Evolutionary conservation across 2,329 filamentous ascomycete species (phyloP), one percentile per base, ranked within the genome.

Genomic region (Leptographium wingfieldii): DNA sequence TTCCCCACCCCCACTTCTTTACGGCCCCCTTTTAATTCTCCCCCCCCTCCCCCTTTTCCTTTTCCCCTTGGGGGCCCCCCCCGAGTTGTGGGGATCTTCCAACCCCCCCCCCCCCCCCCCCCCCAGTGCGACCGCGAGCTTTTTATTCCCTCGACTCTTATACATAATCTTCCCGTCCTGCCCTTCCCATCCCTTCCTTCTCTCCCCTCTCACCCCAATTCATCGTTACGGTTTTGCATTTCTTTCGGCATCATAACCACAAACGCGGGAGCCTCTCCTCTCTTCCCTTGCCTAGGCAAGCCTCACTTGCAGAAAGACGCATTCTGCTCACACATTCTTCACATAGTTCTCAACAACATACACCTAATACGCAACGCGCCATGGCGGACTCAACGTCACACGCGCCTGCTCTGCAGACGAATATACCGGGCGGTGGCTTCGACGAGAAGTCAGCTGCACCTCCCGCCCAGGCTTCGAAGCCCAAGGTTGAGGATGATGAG

Each of bases 341-440:
- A 51, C 25, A 31, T 53, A 35, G 59, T 46, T 60, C 31, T 33
- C 35, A 48, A 27, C 54, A 10, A 51, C 40, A 35, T 16, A 27
- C 46, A 16, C 43, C 43, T 46, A 57, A 59, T 60, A 61, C 54
- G 57, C 58, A 38, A 6, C 48, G 43, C 35, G 52, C 66, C 65
- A 83, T 84, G 81, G 80, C 80, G 68, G 81, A 84, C 70, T 72
- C 76, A 69, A 77, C 77, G 69, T 69, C 71, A 66, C 71, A 73
- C 72, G 75, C 73, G 70, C 81, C 81, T 67, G 80, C 80, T 73
- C 75, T 86, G 67, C 77, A 82, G 69, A 84, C 83, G 69, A 80
- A 80, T 71, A 85, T 86, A 68, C 82, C 85, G 71, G 80, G 80
- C 66, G 83, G 82, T 66, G 74, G 77, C 70, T 85, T 86, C 71